A percentile compares a stretch with the other conserved stretches of the same genome.
These are phyloP conservation scores for Eucalyptus lansdowneana DNA, from an alignment of 345 rosid genomes.

Conservation along the genomic window DNA sequence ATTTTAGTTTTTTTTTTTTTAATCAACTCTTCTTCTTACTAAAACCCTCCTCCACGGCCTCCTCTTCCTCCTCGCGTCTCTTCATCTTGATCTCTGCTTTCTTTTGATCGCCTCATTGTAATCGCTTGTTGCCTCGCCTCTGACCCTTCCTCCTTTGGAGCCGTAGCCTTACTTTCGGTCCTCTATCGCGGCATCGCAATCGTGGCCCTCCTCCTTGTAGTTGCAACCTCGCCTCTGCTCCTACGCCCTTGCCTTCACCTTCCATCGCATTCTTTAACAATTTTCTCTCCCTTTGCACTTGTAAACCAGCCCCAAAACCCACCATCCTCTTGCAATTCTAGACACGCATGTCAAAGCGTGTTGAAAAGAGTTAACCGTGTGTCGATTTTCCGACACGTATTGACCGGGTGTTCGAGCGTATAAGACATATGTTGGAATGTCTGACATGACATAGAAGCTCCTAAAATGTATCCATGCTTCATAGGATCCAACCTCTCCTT, in stretches of 20 bases:
- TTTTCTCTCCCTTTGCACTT: no score
- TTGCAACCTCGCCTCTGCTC: accelerated
- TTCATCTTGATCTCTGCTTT: no score
- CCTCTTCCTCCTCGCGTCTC: no score
- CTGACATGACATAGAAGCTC: accelerated
- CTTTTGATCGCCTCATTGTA: no score
- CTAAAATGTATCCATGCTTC: accelerated
- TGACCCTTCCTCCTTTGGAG: accelerated
- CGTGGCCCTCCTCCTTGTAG: accelerated
- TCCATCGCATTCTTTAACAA: no score
- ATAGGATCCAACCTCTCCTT: no score
- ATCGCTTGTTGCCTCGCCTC: no score
- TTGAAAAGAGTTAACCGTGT: accelerated
- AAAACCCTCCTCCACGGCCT: no score
- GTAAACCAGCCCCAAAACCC: accelerated
- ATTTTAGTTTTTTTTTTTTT: accelerated
- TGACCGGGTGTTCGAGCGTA: accelerated
- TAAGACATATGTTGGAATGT: accelerated
- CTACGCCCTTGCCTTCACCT: no score
- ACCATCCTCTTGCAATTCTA: no score
- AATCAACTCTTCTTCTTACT: no score
- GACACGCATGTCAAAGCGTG: accelerated
- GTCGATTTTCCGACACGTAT: accelerated
- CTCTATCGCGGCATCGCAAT: accelerated
- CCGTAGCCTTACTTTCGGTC: accelerated